phyloP scores from a whole-genome alignment of 768 basidiomycete species.

The Lactifluus volemus region DNA sequence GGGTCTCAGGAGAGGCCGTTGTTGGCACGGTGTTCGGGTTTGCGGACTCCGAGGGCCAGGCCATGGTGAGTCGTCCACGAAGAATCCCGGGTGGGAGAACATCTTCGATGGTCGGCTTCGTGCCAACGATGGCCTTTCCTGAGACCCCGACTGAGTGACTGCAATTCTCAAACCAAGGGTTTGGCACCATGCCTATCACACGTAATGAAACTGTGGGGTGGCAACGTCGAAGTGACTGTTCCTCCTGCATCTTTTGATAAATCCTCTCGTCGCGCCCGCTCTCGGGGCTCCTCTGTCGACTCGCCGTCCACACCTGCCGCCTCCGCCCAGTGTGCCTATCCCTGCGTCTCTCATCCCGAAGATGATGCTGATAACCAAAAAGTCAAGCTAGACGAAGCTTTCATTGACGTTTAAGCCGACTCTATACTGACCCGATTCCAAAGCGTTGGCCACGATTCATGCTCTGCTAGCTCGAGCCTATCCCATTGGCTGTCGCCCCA shows the following conservation, averaged over 20 bases:
- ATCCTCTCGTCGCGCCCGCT: constrained; percentile 24
- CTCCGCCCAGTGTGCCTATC: background rate
- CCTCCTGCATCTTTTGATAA: constrained; percentile 28
- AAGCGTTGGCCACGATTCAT: constrained; percentile 60
- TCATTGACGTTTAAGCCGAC: constrained; percentile 77
- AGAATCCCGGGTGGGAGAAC: no score
- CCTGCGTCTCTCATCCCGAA: constrained; percentile 20
- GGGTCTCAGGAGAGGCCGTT: constrained; percentile 23
- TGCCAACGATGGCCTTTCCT: constrained; percentile 21
- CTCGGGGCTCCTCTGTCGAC: constrained; percentile 24
- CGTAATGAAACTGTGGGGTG: constrained; percentile 46
- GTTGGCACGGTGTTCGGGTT: constrained; percentile 22
- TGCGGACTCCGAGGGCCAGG: background rate
- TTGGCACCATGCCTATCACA: constrained; percentile 33
- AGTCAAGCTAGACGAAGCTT: constrained; percentile 69
- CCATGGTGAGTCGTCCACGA: no score
- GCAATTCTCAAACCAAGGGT: constrained; percentile 60
- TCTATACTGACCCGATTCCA: constrained; percentile 64
- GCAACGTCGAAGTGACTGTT: constrained; percentile 47
- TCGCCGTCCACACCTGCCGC: constrained; percentile 5
- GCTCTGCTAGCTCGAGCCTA: constrained; percentile 54
- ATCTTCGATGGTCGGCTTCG: background rate
- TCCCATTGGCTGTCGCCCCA: constrained; percentile 25
- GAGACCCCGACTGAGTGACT: constrained; percentile 47
- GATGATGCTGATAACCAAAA: constrained; percentile 35